phyloP scores from a whole-genome alignment of 1,284 basidiomycete species.

The Austroboletus niveus region DNA sequence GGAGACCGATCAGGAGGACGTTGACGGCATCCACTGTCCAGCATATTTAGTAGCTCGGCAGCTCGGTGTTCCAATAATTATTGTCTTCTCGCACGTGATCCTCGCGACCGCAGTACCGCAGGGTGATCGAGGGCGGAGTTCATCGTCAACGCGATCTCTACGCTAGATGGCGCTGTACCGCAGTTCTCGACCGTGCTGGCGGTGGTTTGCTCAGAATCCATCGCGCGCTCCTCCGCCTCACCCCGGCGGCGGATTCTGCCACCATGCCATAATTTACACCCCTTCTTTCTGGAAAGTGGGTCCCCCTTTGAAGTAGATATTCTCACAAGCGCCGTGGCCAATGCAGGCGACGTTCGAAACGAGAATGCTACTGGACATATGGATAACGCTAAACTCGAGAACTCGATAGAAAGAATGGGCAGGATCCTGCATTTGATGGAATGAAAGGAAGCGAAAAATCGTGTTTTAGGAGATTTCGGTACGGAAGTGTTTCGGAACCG shows the following conservation, averaged over 20 bases:
- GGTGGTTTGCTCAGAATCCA: slow-evolving; percentile 69
- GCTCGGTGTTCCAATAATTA: too few species aligned
- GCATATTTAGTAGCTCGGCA: background rate
- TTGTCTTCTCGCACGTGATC: background rate
- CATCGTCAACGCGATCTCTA: slow-evolving; percentile 36
- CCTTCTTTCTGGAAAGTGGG: slow-evolving; percentile 50
- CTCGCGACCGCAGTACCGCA: too few species aligned
- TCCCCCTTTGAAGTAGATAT: slow-evolving; percentile 59
- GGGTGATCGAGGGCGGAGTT: slow-evolving; percentile 20
- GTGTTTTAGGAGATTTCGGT: slow-evolving; percentile 72
- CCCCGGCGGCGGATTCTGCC: slow-evolving; percentile 53
- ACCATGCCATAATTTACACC: slow-evolving; percentile 68
- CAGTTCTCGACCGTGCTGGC: slow-evolving; percentile 64
- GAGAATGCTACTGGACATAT: slow-evolving; percentile 26
- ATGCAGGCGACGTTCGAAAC: slow-evolving; percentile 57
- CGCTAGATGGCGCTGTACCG: slow-evolving; percentile 53
- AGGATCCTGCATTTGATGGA: slow-evolving; percentile 65
- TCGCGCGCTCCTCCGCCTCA: slow-evolving; percentile 68
- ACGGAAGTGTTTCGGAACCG: slow-evolving; percentile 70
- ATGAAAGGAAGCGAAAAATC: slow-evolving; percentile 48
- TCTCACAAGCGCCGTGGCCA: slow-evolving; percentile 66
- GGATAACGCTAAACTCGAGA: slow-evolving; percentile 41
- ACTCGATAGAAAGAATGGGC: slow-evolving; percentile 62
- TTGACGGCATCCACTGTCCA: too few species aligned
- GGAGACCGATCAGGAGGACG: background rate